Percentiles rank a stretch among this genome's conserved stretches.
phyloP scores from a whole-genome alignment of 108 stramenopile species.

The Cylindrotheca closterium region DNA sequence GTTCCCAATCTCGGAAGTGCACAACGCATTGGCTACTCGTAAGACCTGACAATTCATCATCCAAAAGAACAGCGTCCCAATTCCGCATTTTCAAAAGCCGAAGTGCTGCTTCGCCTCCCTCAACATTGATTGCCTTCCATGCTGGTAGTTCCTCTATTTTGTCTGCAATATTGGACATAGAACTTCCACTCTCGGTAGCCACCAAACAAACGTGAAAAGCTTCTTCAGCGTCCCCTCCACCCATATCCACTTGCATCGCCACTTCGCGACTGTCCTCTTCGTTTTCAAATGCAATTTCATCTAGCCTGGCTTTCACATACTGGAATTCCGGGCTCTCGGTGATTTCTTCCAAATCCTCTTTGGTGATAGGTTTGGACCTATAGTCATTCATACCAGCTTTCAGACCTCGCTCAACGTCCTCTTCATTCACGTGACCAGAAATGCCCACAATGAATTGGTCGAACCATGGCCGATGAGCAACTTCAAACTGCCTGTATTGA shows the following conservation, averaged over 20 bases:
- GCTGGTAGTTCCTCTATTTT: conserved; percentile 27
- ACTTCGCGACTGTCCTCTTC: conserved; percentile 1
- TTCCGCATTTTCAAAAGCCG: conserved; percentile 51
- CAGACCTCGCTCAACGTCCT: conserved; percentile 43
- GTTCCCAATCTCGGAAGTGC: conserved; percentile 66
- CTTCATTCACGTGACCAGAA: conserved; percentile 52
- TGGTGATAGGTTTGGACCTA: conserved; percentile 48
- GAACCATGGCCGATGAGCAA: conserved; percentile 33
- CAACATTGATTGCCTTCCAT: conserved; percentile 33
- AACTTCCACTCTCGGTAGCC: conserved; percentile 9
- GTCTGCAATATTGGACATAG: conserved; percentile 10
- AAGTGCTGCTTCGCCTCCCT: conserved; percentile 38
- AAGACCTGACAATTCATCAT: conserved; percentile 45
- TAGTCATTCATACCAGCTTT: conserved; percentile 66
- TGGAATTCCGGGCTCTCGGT: conserved; percentile 27
- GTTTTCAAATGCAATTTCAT: conserved; percentile 24
- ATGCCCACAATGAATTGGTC: conserved; percentile 59
- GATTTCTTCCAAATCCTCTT: conserved; percentile 49
- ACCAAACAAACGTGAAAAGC: conserved; percentile 6
- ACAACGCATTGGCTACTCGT: conserved; percentile 27
- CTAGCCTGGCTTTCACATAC: conserved; percentile 20
- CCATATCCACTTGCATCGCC: not conserved
- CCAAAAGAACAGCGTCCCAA: conserved; percentile 56
- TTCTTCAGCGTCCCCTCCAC: too few relatives aligned
- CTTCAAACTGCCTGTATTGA: conserved; percentile 55